A percentile compares a stretch with the other conserved stretches of the same genome.
phyloP scores from a whole-genome alignment of 2,329 filamentous ascomycete species.

The Ophiostoma himal-ulmi region DNA sequence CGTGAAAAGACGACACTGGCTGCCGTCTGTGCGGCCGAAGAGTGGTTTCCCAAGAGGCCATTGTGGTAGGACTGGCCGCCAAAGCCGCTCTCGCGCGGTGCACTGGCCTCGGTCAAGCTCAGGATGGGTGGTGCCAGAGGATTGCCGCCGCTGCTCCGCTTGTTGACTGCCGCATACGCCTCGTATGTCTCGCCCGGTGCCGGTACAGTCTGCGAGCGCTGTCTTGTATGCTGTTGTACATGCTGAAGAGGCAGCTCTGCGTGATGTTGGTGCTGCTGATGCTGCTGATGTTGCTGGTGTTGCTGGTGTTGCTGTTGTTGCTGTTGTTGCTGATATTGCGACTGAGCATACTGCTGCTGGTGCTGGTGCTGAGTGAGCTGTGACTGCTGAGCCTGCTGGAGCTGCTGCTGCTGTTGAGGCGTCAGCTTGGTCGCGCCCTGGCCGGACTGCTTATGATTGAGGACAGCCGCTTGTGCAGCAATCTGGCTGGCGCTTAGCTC shows the following conservation, averaged over 20 bases:
- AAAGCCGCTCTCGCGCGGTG: conserved; percentile 52
- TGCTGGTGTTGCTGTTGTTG: conserved; percentile 41
- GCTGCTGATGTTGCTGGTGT: conserved; percentile 43
- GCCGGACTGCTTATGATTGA: conserved; percentile 50
- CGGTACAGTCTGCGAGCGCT: conserved; percentile 69
- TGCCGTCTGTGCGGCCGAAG: conserved; percentile 62
- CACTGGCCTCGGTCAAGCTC: conserved; percentile 60
- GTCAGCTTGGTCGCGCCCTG: conserved; percentile 21
- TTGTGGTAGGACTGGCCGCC: conserved; percentile 52
- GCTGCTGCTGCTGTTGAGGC: conserved; percentile 37
- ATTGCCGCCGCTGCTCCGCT: conserved; percentile 42
- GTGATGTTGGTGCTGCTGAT: conserved; percentile 34
- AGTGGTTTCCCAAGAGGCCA: conserved; percentile 54
- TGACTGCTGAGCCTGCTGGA: conserved; percentile 46
- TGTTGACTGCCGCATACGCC: conserved; percentile 32
- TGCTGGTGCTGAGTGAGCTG: conserved; percentile 49
- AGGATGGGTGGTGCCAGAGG: conserved; percentile 57
- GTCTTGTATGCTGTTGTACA: conserved; percentile 46
- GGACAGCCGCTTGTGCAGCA: conserved; percentile 70
- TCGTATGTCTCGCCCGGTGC: conserved; percentile 46
- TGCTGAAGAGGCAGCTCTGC: conserved; percentile 12
- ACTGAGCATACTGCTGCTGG: conserved; percentile 30
- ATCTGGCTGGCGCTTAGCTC: conserved; percentile 65
- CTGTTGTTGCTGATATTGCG: conserved; percentile 48
- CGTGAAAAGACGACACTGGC: conserved; percentile 69